Percentiles rank a stretch among this genome's conserved stretches.
phyloP scores from a whole-genome alignment of 805 yeast genomes.

The Isabelozyma heimii region DNA sequence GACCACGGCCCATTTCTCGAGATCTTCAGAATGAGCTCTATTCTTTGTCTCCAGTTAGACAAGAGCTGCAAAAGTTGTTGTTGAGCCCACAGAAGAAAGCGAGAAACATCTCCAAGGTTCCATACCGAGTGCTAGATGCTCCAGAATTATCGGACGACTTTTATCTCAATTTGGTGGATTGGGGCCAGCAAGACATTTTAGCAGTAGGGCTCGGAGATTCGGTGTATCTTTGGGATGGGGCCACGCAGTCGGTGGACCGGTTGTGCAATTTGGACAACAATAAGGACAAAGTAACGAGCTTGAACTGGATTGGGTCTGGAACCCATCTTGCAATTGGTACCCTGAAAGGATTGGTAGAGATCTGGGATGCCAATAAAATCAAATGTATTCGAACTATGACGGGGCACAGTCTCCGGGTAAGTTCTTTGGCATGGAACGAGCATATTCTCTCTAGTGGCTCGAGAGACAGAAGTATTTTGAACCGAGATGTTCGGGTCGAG shows the following conservation, averaged over 20 bases:
- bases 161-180: conserved; percentile 86
- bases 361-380: conserved; percentile 85
- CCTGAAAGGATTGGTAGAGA: conserved; percentile 79
- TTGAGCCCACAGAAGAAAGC: conserved; percentile 80
- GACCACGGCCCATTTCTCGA: conserved; percentile 58
- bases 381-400: conserved; percentile 88
- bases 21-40: conserved; percentile 73
- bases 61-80: conserved; percentile 77
- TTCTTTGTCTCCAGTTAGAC: conserved; percentile 82
- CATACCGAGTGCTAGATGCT: conserved; percentile 91
- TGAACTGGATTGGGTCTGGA: conserved; percentile 93
- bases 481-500: conserved; percentile 87
- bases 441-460: conserved; percentile 87
- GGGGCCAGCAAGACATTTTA: conserved; percentile 87
- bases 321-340: conserved; percentile 95
- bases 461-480: conserved; percentile 78
- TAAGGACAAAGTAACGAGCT: conserved; percentile 72
- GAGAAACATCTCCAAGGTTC: conserved; percentile 78
- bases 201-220: conserved; percentile 89
- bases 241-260: conserved; percentile 76
- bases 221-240: conserved; percentile 89
- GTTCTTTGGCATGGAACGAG: conserved; percentile 91
- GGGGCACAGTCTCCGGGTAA: conserved; percentile 83
- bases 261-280: conserved; percentile 66
- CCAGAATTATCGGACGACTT: conserved; percentile 94